Percentiles rank a stretch among this genome's conserved stretches.
Evolutionary conservation across 495 filamentous ascomycete species (phyloP).

Genomic region (Peziza echinospora): DNA sequence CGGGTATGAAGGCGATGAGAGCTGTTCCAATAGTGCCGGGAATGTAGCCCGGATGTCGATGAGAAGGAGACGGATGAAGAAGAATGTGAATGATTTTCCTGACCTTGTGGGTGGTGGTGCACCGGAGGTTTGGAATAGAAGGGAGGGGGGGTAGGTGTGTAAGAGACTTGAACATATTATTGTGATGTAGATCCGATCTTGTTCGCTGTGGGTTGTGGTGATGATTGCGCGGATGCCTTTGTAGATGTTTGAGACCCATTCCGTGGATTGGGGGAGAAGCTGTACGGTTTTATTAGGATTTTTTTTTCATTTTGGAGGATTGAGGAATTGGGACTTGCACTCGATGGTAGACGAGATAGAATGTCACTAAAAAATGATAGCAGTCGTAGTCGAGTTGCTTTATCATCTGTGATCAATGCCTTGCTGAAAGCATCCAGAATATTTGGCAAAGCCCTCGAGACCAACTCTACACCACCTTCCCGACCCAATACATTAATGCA

Average conservation of each 20-base stretch:
- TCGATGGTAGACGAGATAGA: slow-evolving; percentile 4
- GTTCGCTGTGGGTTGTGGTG: slow-evolving; percentile 25
- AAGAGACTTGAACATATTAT: slow-evolving; percentile 32
- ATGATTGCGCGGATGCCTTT: slow-evolving; percentile 24
- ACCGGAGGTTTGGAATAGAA: slow-evolving; percentile 30
- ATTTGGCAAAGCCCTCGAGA: slow-evolving; percentile 1
- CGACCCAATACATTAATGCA: slow-evolving; percentile 24
- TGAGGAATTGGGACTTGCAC: slow-evolving; percentile 1
- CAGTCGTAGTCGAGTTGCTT: slow-evolving; percentile 1
- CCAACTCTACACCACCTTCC: neutral
- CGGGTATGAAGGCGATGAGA: slow-evolving; percentile 29
- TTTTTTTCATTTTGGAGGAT: slow-evolving; percentile 1
- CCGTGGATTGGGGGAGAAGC: slow-evolving; percentile 10
- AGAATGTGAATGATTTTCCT: slow-evolving; percentile 32
- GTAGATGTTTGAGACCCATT: slow-evolving; percentile 25
- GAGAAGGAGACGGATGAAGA: slow-evolving; percentile 36
- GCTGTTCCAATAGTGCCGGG: slow-evolving; percentile 33
- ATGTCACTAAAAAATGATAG: slow-evolving; percentile 11
- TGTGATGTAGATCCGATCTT: slow-evolving; percentile 28
- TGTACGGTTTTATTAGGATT: slow-evolving; percentile 1
- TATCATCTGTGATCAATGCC: slow-evolving; percentile 1
- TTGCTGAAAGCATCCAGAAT: slow-evolving; percentile 6
- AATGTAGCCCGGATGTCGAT: slow-evolving; percentile 41
- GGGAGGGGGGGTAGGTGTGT: slow-evolving; percentile 25
- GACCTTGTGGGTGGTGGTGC: slow-evolving; percentile 11